phyloP scores from a whole-genome alignment of 108 stramenopile species.

The Cyclotella choctawhatcheeana region DNA sequence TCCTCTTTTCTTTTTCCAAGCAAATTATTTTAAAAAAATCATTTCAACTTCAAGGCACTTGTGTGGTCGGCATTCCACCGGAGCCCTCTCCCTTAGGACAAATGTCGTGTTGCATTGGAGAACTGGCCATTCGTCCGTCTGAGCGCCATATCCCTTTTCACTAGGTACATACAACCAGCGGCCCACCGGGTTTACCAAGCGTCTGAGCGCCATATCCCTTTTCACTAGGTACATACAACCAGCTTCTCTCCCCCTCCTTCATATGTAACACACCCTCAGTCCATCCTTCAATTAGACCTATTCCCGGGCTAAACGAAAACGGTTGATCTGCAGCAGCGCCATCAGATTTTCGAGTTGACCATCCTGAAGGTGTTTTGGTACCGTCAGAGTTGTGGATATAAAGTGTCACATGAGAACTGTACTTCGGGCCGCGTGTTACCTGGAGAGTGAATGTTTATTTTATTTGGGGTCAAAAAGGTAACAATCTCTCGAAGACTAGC shows the following conservation, averaged over 20 bases:
- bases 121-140: no score
- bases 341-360: constrained; percentile 64
- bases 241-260: constrained; percentile 69
- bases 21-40: no score
- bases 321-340: constrained; percentile 58
- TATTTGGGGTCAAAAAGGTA: no score
- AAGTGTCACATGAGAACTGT: constrained; percentile 59
- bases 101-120: no score
- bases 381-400: constrained; percentile 65
- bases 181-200: constrained; percentile 57
- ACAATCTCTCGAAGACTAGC: no score
- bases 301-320: constrained; percentile 69
- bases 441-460: no score
- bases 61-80: no score
- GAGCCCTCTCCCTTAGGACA: no score
- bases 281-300: constrained; percentile 66
- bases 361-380: constrained; percentile 57
- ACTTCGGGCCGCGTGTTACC: constrained; percentile 42
- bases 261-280: constrained; percentile 69
- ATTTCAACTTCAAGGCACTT: no score
- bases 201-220: constrained; percentile 60
- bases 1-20: no score
- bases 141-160: constrained; percentile 59
- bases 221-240: constrained; percentile 53
- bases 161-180: constrained; percentile 59